Percentiles rank a stretch among this genome's conserved stretches.
Conservation (phyloP, 176 grass and related monocot species). For the Carex kokanica region DNA sequence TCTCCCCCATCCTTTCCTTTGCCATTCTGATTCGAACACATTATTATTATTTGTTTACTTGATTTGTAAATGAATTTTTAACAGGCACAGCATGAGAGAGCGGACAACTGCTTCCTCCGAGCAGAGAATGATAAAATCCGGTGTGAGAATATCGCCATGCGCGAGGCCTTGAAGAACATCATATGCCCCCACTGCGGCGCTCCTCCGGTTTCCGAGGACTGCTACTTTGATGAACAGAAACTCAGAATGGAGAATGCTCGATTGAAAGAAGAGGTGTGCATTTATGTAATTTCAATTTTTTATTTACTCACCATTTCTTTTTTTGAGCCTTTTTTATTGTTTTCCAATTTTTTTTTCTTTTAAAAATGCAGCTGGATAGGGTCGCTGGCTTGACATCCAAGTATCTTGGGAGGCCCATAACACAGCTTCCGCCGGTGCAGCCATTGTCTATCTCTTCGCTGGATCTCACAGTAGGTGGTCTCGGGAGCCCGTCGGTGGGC, state of each 20-base stretch:
- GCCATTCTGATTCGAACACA: background rate
- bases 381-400: constrained; percentile 74
- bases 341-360: background rate
- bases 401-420: constrained; percentile 79
- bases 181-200: constrained; percentile 85
- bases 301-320: background rate
- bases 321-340: background rate
- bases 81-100: constrained; percentile 85
- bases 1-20: constrained; percentile 12
- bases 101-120: constrained; percentile 81
- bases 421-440: constrained; percentile 55
- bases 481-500: constrained; percentile 19
- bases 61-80: background rate
- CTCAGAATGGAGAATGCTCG: constrained; percentile 88
- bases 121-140: constrained; percentile 98
- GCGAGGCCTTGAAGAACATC: constrained; percentile 78
- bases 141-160: constrained; percentile 94
- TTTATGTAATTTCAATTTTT: background rate
- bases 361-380: constrained; percentile 59
- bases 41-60: background rate
- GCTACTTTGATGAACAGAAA: constrained; percentile 96
- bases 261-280: constrained; percentile 73
- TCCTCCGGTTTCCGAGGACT: constrained; percentile 62
- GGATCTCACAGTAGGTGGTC: constrained; percentile 55
- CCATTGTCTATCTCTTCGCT: constrained; percentile 49